Evolutionary conservation across 2,329 filamentous ascomycete species (phyloP).

Genomic region (Pestalotiopsis sp.): DNA sequence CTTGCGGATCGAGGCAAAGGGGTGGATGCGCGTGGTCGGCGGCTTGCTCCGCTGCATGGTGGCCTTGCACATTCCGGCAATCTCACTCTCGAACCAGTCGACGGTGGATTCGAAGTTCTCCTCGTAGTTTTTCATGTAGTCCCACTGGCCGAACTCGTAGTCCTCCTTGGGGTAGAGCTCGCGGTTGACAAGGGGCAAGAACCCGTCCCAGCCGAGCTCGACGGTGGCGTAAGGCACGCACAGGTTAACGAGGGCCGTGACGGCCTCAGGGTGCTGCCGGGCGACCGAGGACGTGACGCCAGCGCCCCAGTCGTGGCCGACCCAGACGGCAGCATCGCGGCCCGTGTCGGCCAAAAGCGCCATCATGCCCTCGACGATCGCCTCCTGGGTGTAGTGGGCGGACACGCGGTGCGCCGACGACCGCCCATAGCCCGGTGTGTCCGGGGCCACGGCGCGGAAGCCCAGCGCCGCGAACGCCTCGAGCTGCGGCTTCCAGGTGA

Average conservation of each 20-base stretch:
- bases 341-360: slow-evolving; percentile 33
- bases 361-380: slow-evolving; percentile 34
- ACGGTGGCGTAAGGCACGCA: slow-evolving; percentile 44
- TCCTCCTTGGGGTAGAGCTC: slow-evolving; percentile 46
- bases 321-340: slow-evolving; percentile 45
- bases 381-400: slow-evolving; percentile 31
- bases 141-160: slow-evolving; percentile 37
- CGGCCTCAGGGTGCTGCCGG: slow-evolving; percentile 28
- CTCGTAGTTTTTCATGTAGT: slow-evolving; percentile 30
- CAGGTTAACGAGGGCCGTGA: slow-evolving; percentile 25
- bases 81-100: slow-evolving; percentile 20
- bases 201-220: slow-evolving; percentile 40
- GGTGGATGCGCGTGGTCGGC: slow-evolving; percentile 9
- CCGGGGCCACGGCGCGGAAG: slow-evolving; percentile 35
- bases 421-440: slow-evolving; percentile 39
- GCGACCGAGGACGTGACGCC: slow-evolving; percentile 28
- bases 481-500: slow-evolving; percentile 34
- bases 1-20: slow-evolving; percentile 29
- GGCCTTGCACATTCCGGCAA: slow-evolving; percentile 18
- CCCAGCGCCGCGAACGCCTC: slow-evolving; percentile 29
- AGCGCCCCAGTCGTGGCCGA: slow-evolving; percentile 47
- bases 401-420: slow-evolving; percentile 30
- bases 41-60: slow-evolving; percentile 7
- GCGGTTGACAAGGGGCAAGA: slow-evolving; percentile 36
- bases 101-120: slow-evolving; percentile 27